A percentile compares a stretch with the other conserved stretches of the same genome.
phyloP scores from a whole-genome alignment of 805 yeast species.

The Metschnikowia hibisci region DNA sequence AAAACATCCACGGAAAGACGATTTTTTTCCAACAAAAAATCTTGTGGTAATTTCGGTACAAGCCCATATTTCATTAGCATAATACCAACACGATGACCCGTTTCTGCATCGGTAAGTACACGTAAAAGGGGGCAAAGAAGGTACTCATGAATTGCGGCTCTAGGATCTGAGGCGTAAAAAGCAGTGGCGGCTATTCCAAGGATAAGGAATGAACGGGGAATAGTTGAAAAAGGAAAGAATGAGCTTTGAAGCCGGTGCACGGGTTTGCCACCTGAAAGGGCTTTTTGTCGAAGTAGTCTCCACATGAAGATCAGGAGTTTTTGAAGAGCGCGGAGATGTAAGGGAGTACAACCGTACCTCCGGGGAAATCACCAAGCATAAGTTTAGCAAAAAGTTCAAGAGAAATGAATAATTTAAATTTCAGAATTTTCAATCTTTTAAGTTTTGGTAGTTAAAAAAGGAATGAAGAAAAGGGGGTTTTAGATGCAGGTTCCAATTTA shows the following conservation, averaged over 20 bases:
- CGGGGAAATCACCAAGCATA: too few species aligned
- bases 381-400: too few species aligned
- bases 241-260: conserved; percentile 10
- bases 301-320: not conserved
- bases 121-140: conserved; percentile 75
- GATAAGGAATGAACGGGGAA: conserved; percentile 19
- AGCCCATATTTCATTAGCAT: conserved; percentile 64
- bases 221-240: conserved; percentile 19
- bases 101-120: conserved; percentile 71
- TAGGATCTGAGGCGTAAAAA: conserved; percentile 62
- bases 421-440: too few species aligned
- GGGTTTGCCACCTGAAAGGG: not conserved
- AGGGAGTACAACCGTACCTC: too few species aligned
- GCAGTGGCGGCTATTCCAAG: conserved; percentile 21
- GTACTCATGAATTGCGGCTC: conserved; percentile 81
- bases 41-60: conserved; percentile 47
- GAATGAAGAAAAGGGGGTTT: too few species aligned
- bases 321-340: too few species aligned
- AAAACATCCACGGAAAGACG: conserved; percentile 61
- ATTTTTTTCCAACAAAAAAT: conserved; percentile 38
- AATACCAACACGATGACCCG: conserved; percentile 77
- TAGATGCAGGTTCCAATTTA: too few species aligned
- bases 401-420: too few species aligned
- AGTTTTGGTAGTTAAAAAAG: too few species aligned
- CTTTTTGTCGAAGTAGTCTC: not conserved